Evolutionary conservation across 2,329 filamentous ascomycete genomes (phyloP), one percentile per base, ranked within the genome.

Genomic region (Lecanosticta acicola): DNA sequence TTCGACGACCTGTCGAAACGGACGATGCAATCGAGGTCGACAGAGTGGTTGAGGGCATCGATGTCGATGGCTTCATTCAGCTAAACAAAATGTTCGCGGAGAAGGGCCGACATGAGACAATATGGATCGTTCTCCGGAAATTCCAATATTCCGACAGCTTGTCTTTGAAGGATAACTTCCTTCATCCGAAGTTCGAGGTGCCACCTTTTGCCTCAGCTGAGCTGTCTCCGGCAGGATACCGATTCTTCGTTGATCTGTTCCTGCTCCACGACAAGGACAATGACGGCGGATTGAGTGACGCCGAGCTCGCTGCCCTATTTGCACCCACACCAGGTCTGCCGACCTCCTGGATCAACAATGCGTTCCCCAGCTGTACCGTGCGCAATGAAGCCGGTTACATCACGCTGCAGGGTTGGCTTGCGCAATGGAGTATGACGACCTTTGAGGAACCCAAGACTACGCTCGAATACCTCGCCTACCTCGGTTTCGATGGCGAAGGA

Each of bases 401-500:
- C 51, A 98, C 93, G 1, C 74, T 98, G 3, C 93, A 98, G 66
- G 93, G 93, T 1, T 98, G 93, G 93, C 79, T 98, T 32, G 93
- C 93, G 3, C 93, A 98, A 61, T 98, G 93, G 93, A 96, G 90
- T 65, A 98, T 98, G 93, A 98, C 93, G 0, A 98, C 93, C 0
- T 98, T 97, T 60, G 81, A 94, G 49, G 90, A 94, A 46, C 91
- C 93, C 10, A 94, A 93, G 64, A 96, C 88, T 0, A 97, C 93
- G 0, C 76, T 98, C 3, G 90, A 94, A 58, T 98, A 98, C 65
- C 80, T 98, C 2, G 93, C 93, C 2, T 96, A 96, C 63, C 81
- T 98, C 2, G 93, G 93, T 1, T 98, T 96, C 60, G 93, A 97
- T 63, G n/a, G 73, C 80, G 1, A 85, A 85, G 57, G 70, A 72